These are phyloP conservation scores for Grosmannia clavigera DNA, from an alignment of 2,329 filamentous ascomycete species.

Conservation along the genomic window DNA sequence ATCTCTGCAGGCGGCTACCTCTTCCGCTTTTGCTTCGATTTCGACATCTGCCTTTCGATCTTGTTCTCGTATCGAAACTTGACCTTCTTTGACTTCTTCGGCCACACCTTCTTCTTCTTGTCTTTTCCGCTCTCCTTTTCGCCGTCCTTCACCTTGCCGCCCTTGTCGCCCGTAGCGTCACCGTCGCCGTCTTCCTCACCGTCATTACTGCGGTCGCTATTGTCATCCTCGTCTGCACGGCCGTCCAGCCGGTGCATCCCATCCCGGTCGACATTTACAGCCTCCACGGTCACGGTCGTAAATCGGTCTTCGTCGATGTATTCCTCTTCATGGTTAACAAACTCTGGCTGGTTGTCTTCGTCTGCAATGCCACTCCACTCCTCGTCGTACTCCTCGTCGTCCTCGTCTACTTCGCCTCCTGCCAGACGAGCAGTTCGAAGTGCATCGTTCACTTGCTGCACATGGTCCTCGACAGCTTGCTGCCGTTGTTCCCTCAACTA, in stretches of 20 bases:
- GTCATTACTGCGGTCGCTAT: background rate
- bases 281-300: conserved; percentile 88
- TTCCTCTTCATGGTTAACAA: conserved; percentile 74
- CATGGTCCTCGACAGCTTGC: conserved; percentile 68
- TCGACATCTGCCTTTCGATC: conserved; percentile 62
- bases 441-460: conserved; percentile 61
- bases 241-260: conserved; percentile 47
- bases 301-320: conserved; percentile 95
- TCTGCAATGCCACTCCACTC: conserved; percentile 59
- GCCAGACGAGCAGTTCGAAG: conserved; percentile 48
- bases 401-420: conserved; percentile 27
- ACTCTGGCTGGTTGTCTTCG: conserved; percentile 20
- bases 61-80: conserved; percentile 92
- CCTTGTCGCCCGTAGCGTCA: conserved; percentile 16
- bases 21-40: conserved; percentile 46
- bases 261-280: conserved; percentile 66
- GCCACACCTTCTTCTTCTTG: conserved; percentile 35
- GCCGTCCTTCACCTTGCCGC: conserved; percentile 20
- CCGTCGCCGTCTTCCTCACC: conserved; percentile 19
- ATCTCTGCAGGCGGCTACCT: background rate
- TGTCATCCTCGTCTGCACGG: conserved; percentile 10
- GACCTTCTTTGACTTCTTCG: conserved; percentile 58
- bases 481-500: conserved; percentile 77
- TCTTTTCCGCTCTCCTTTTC: conserved; percentile 20
- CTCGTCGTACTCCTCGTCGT: conserved; percentile 29